Evolutionary conservation across 139 green algal genomes (phyloP).

Genomic region (Coccomyxa sp.): DNA sequence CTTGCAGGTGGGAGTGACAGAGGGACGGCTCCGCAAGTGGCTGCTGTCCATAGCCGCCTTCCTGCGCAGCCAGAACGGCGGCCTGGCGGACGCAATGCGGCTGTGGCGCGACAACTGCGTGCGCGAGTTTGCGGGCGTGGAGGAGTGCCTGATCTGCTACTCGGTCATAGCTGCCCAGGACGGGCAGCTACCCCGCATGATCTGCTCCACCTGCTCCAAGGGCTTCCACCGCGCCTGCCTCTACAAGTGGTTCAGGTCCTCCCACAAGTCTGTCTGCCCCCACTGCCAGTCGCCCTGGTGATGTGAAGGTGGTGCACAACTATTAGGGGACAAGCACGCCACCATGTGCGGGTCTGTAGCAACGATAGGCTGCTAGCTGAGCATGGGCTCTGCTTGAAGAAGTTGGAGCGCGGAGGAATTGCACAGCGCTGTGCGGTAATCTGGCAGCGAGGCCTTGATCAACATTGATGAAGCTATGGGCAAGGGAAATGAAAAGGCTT

Average conservation of each 20-base stretch:
- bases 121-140: slow-evolving; percentile 68
- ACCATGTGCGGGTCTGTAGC: too few relatives aligned
- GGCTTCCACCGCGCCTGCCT: slow-evolving; percentile 91
- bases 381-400: too few relatives aligned
- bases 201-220: slow-evolving; percentile 88
- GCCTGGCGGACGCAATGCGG: slow-evolving; percentile 69
- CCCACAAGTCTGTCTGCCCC: slow-evolving; percentile 82
- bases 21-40: slow-evolving; percentile 89
- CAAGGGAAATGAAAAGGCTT: too few relatives aligned
- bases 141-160: slow-evolving; percentile 98
- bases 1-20: slow-evolving; percentile 68
- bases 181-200: slow-evolving; percentile 74
- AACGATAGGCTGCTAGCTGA: too few relatives aligned
- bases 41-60: slow-evolving; percentile 86
- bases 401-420: too few relatives aligned
- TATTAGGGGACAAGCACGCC: too few relatives aligned
- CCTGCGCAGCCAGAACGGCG: slow-evolving; percentile 78
- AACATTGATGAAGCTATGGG: too few relatives aligned
- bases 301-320: too few relatives aligned
- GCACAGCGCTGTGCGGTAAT: too few relatives aligned
- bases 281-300: slow-evolving; percentile 85
- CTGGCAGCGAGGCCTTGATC: too few relatives aligned
- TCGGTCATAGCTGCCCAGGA: slow-evolving; percentile 78
- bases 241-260: slow-evolving; percentile 94
- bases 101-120: slow-evolving; percentile 85